These are phyloP conservation scores for Austroboletus eburneus DNA, from an alignment of 768 basidiomycete genomes.

Conservation along the genomic window DNA sequence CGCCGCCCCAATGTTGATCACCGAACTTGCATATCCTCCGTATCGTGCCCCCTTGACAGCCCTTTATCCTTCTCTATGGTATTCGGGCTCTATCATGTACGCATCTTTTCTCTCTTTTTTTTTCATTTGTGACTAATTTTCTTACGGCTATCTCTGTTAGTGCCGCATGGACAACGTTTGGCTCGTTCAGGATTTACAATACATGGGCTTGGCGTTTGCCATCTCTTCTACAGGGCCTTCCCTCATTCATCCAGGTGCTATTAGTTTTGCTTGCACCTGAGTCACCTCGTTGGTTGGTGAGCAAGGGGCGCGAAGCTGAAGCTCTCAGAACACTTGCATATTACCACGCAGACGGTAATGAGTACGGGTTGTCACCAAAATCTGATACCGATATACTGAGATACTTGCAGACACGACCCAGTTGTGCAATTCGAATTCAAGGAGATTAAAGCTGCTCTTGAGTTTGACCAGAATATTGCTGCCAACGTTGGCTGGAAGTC, in stretches of 20 bases:
- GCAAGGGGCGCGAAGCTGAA: constrained; percentile 65
- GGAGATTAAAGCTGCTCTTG: constrained; percentile 77
- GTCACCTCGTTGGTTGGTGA: constrained; percentile 79
- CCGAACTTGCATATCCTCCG: constrained; percentile 80
- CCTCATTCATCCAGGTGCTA: constrained; percentile 60
- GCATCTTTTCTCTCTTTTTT: constrained; percentile 26
- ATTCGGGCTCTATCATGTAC: constrained; percentile 74
- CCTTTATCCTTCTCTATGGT: constrained; percentile 83
- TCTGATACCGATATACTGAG: neutral
- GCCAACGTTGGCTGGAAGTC: constrained; percentile 65
- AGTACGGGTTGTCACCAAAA: constrained; percentile 29
- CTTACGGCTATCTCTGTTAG: no score
- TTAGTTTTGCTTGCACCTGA: constrained; percentile 74
- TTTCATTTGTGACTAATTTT: neutral
- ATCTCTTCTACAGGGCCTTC: constrained; percentile 65
- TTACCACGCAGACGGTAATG: constrained; percentile 78
- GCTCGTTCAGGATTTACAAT: constrained; percentile 63
- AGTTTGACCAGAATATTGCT: constrained; percentile 60
- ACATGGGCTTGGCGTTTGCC: constrained; percentile 85
- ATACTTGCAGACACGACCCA: constrained; percentile 49
- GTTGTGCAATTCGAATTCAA: constrained; percentile 71
- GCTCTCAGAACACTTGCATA: constrained; percentile 71
- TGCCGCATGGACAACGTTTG: constrained; percentile 84
- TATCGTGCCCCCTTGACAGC: constrained; percentile 80
- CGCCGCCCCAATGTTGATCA: constrained; percentile 79